Evolutionary conservation across 805 yeast species (phyloP), one percentile per base, ranked within the genome.

Genomic region (Sugiyamaella smithiae): DNA sequence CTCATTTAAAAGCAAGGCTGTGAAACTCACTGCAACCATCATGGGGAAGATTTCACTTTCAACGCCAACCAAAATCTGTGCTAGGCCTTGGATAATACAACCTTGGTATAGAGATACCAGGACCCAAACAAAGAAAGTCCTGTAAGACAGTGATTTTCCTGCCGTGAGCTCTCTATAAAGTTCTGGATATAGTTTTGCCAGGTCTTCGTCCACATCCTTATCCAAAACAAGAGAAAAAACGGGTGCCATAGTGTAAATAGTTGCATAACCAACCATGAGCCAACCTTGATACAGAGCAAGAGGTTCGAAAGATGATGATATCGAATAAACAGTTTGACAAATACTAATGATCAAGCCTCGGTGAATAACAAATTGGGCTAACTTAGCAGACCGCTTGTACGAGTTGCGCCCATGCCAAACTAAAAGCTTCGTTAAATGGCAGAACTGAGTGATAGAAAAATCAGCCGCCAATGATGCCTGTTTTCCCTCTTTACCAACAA

Each of bases 371-470:
- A 93, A 91, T 65, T 93, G 99, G 1, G 97, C 87, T 52, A 93
- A 72, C 66, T 93, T 93, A 1, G 99, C 96, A 35, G 96, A 86
- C 60, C 98, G 75, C 66, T 95, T 93, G 70, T 93, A 93, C 2
- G 97, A 88, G 67, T 95, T 93, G 64, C 99, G 78, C 6, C 99
- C 99, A 66, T 93, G 99, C 99, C 99, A 93, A 45, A 93, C 74
- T 38, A 95, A 68, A 45, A 93, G 74, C 58, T 88, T 88, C 35
- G 95, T 85, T 53, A 93, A 69, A 63, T 87, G 88, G 60, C 91
- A 87, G 65, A 93, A 93, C 68, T 90, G 96, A 26, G 88, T 84
- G 44, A 93, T 82, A 14, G 97, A 88, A 68, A 91, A 93, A 67
- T 93, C 99, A 0, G 99, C 98, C 3, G 98, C 96, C 45, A 93